Evolutionary conservation across 2,329 filamentous ascomycete genomes (phyloP).

Genomic region (Aspergillus niger): DNA sequence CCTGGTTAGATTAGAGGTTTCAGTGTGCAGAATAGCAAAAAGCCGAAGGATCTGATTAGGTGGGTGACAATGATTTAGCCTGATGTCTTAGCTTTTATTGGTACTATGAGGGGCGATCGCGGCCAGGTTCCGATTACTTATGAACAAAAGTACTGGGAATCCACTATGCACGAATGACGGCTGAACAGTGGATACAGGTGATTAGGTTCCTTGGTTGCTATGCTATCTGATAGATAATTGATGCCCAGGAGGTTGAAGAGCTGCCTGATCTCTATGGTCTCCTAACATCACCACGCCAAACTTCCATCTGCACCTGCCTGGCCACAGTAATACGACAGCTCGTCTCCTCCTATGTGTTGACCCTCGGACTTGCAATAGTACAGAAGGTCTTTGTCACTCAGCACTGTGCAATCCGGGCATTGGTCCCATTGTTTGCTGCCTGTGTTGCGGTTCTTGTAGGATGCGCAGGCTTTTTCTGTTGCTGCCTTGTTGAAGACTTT

Average conservation of each 20-base stretch:
- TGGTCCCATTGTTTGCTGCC: conserved; percentile 24
- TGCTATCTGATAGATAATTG: background rate
- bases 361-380: conserved; percentile 25
- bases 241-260: background rate
- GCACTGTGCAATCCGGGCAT: conserved; percentile 24
- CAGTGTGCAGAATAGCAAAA: background rate
- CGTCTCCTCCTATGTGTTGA: conserved; percentile 25
- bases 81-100: background rate
- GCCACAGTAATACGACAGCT: conserved; percentile 25
- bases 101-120: background rate
- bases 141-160: background rate
- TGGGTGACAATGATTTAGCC: background rate
- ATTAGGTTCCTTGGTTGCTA: background rate
- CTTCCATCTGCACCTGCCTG: conserved; percentile 18
- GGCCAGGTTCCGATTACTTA: background rate
- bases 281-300: conserved; percentile 18
- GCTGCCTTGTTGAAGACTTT: conserved; percentile 19
- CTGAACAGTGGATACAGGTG: background rate
- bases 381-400: conserved; percentile 16
- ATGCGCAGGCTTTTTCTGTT: conserved; percentile 22
- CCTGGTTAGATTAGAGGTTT: background rate
- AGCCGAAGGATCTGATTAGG: background rate
- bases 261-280: background rate
- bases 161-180: background rate
- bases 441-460: conserved; percentile 26